Evolutionary conservation across 2,329 filamentous ascomycete species (phyloP).

Genomic region (Pseudogymnoascus sp.): DNA sequence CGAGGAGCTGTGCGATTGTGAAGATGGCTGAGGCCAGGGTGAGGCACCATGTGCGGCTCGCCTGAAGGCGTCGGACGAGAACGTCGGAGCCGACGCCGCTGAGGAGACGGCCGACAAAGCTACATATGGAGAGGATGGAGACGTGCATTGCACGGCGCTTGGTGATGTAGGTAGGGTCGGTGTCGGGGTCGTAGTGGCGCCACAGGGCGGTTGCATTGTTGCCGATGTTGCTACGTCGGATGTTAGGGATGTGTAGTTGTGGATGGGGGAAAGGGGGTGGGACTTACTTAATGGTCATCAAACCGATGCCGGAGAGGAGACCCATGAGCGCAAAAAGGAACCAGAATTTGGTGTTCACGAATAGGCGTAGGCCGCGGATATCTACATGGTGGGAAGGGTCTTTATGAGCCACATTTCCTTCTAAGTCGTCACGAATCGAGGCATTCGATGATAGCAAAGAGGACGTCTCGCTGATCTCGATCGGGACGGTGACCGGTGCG

Average conservation of each 20-base stretch:
- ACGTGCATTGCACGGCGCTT: slow-evolving; percentile 85
- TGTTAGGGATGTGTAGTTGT: background rate
- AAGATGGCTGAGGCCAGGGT: slow-evolving; percentile 73
- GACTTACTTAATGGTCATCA: slow-evolving; percentile 98
- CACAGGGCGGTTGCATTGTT: slow-evolving; percentile 84
- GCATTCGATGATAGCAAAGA: slow-evolving; percentile 66
- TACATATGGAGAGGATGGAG: slow-evolving; percentile 83
- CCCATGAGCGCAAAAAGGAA: slow-evolving; percentile 82
- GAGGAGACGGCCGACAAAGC: slow-evolving; percentile 72
- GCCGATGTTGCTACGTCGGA: slow-evolving; percentile 71
- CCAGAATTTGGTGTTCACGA: slow-evolving; percentile 77
- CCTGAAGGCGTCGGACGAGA: slow-evolving; percentile 71
- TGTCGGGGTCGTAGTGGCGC: slow-evolving; percentile 72
- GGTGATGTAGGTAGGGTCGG: slow-evolving; percentile 67
- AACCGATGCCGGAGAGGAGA: slow-evolving; percentile 81
- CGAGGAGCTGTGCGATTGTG: slow-evolving; percentile 68
- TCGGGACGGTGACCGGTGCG: slow-evolving; percentile 21
- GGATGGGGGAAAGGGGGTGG: background rate
- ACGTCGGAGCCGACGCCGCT: slow-evolving; percentile 87
- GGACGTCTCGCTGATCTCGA: slow-evolving; percentile 64
- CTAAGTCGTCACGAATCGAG: slow-evolving; percentile 25
- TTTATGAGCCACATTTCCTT: slow-evolving; percentile 55
- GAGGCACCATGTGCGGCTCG: slow-evolving; percentile 87
- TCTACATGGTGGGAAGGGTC: slow-evolving; percentile 77
- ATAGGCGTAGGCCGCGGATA: slow-evolving; percentile 74